These are phyloP conservation scores for Vitis vinifera DNA, from an alignment of 164 flowering plant species.

Conservation along the genomic window ASM3070453v1 NC_081821.1:4100001-4100500, in stretches of 20 bases:
- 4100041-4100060: constrained; percentile 41
- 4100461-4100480: constrained; percentile 45
- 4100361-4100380: too few relatives aligned
- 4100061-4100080: constrained; percentile 43
- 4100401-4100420: constrained; percentile 27
- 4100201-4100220: too few relatives aligned
- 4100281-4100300: too few relatives aligned
- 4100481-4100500: constrained; percentile 49
- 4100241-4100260: too few relatives aligned
- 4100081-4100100: constrained; percentile 35
- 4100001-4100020: constrained; percentile 48
- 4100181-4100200: not conserved
- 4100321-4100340: too few relatives aligned
- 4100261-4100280: too few relatives aligned
- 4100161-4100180: constrained; percentile 8
- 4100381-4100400: constrained; percentile 13
- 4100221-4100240: too few relatives aligned
- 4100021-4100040: constrained; percentile 46
- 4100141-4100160: not conserved
- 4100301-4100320: too few relatives aligned
- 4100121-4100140: constrained; percentile 4
- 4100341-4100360: too few relatives aligned
- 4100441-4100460: constrained; percentile 32
- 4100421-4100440: constrained; percentile 31
- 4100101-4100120: not conserved